Conservation (phyloP, 2,329 filamentous ascomycete genomes). For the Elsinoe arachidis region DNA sequence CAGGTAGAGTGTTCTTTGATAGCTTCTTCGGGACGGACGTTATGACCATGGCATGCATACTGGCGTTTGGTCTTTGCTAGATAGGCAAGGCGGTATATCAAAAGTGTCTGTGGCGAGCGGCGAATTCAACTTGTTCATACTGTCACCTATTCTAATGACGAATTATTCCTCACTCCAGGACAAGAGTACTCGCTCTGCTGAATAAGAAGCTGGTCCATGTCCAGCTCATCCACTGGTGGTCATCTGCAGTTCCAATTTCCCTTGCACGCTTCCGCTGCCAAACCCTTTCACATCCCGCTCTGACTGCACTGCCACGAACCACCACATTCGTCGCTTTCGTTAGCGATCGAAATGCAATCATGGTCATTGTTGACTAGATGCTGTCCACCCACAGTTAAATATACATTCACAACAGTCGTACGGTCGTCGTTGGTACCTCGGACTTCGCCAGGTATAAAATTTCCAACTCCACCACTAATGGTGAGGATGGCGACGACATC, state of each 20-base stretch:
- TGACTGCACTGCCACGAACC: neutral
- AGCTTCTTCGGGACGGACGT: neutral
- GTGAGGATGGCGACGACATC: neutral
- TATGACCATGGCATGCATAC: constrained; percentile 9
- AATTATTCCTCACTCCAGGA: too few species aligned
- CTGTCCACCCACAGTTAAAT: neutral
- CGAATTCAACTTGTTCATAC: neutral
- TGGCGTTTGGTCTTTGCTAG: constrained; percentile 4
- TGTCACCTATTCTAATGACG: neutral
- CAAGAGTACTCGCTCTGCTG: too few species aligned
- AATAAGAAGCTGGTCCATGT: too few species aligned
- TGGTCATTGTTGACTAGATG: neutral
- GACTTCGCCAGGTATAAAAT: neutral
- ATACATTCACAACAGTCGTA: too few species aligned
- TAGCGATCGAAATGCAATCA: neutral
- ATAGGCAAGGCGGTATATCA: neutral
- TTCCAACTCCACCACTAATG: neutral
- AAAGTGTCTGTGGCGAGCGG: neutral
- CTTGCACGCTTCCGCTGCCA: neutral
- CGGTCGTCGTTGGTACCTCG: too few species aligned
- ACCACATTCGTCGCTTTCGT: neutral
- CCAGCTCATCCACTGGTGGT: too few species aligned
- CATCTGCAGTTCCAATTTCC: too few species aligned
- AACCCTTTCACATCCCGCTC: neutral
- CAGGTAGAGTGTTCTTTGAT: constrained; percentile 18